Evolutionary conservation across 225 moss, liverwort and hornwort genomes (phyloP).

Genomic region (Ulota crispa): DNA sequence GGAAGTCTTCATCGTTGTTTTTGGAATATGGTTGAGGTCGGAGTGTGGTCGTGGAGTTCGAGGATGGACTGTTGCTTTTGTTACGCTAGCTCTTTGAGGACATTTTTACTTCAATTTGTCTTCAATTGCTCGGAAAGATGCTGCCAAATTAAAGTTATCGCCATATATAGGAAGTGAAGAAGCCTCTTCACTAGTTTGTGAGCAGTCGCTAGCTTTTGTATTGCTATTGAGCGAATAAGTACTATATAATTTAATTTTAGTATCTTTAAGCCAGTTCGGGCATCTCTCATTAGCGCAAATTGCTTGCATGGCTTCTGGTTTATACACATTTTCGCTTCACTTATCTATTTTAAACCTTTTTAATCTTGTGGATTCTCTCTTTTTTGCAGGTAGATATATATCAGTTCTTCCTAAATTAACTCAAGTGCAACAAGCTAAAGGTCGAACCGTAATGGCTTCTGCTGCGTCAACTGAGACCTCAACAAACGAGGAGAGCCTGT

Average conservation of each 20-base stretch:
- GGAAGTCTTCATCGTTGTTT: not conserved
- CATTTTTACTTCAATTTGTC: not conserved
- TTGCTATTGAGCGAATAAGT: not conserved
- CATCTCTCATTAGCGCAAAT: not conserved
- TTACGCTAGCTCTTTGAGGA: not conserved
- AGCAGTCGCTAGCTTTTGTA: not conserved
- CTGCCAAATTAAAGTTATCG: not conserved
- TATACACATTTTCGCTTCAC: not conserved
- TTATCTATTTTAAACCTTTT: not conserved
- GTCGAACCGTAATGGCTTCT: conserved; percentile 67
- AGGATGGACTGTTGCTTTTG: not conserved
- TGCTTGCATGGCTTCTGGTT: not conserved
- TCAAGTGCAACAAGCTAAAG: conserved; percentile 35
- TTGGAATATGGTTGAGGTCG: not conserved
- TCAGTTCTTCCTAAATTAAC: conserved; percentile 38
- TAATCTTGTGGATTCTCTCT: not conserved
- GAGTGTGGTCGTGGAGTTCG: not conserved
- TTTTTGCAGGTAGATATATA: conserved; percentile 44
- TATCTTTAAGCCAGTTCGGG: not conserved
- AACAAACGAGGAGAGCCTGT: conserved; percentile 53
- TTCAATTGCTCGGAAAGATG: not conserved
- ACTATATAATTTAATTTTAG: not conserved
- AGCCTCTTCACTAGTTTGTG: not conserved
- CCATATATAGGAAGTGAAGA: not conserved
- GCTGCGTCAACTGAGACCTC: conserved; percentile 53